Evolutionary conservation across 495 filamentous ascomycete genomes (phyloP), one percentile per base, ranked within the genome.

Genomic region (Xylona heveae): DNA sequence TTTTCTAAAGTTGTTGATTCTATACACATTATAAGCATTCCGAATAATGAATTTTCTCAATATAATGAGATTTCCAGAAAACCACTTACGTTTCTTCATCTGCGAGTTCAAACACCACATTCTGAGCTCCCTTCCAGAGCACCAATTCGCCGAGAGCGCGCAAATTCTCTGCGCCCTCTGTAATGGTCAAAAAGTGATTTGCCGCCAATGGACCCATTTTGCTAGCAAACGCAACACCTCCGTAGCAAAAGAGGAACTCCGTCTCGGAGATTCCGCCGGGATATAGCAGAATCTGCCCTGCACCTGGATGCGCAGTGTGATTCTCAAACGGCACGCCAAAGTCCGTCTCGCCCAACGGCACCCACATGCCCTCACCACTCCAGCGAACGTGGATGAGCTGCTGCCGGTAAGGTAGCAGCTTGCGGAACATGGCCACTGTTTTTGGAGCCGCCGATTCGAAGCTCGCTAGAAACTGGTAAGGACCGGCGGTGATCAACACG

Each of bases 381-480:
- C 45, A 46, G 19, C 45, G 45, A 2, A 46, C 43, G 37, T 48
- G 45, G 24, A 48, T 48, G 8, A 46, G 31, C 17, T 45, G 43
- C 19, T 48, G 45, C 5, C 24, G 39, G 18, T 48, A 48, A 14
- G 45, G 45, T 14, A 48, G 40, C 6, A 48, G 36, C 4, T 30
- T 23, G 15, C 33, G 40, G 31, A 48, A 48, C 17, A 46, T 34
- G 3, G 37, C 25, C 23, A 41, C 38, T 6, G 42, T 48, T 35
- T 42, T 43, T 8, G 45, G 45, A 9, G 45, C 45, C 6, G 25
- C 22, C 4, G 40, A 32, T 22, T 45, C 43, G 15, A 48, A 37
- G n/a, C 17, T 36, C n/a, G 35, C 40, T 10, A 39, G 40, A 30
- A 48, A 48, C 19, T 37, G 36, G 30, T 40, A 38, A 6, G 45